phyloP scores from a whole-genome alignment of 2,329 filamentous ascomycete species.

The Penicillium olsonii region DNA sequence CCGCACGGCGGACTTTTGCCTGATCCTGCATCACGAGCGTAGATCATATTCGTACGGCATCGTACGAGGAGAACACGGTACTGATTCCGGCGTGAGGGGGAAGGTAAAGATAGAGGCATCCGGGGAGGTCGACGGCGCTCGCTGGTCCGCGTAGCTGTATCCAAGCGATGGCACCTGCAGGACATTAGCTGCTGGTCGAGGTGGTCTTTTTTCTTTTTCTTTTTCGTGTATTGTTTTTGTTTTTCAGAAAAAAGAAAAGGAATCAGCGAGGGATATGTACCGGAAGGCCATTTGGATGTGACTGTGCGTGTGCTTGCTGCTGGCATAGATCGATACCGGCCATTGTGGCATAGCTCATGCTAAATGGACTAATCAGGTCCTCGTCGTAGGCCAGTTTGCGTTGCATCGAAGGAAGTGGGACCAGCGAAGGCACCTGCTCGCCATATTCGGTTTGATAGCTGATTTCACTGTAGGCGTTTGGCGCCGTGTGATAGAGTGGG shows the following conservation, averaged over 20 bases:
- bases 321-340: constrained; percentile 55
- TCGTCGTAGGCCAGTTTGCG: constrained; percentile 55
- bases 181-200: constrained; percentile 33
- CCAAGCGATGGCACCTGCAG: constrained; percentile 28
- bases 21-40: constrained; percentile 11
- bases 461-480: constrained; percentile 34
- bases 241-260: too few relatives aligned
- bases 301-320: constrained; percentile 29
- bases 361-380: constrained; percentile 59
- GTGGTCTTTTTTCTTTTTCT: constrained; percentile 4
- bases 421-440: constrained; percentile 43
- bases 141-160: constrained; percentile 42
- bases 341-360: constrained; percentile 62
- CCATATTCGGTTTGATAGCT: constrained; percentile 42
- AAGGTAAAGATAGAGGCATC: constrained; percentile 40
- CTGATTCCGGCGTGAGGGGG: constrained; percentile 46
- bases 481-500: constrained; percentile 36
- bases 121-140: constrained; percentile 44
- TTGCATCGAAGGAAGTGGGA: constrained; percentile 53
- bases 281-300: constrained; percentile 43
- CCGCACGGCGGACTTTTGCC: constrained; percentile 1
- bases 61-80: constrained; percentile 42
- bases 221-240: constrained; percentile 8
- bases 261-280: constrained; percentile 45
- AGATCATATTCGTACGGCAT: constrained; percentile 30